A percentile compares a stretch with the other conserved stretches of the same genome.
phyloP scores from a whole-genome alignment of 106 monocot genomes.

The Dendrobium officinale region DNA sequence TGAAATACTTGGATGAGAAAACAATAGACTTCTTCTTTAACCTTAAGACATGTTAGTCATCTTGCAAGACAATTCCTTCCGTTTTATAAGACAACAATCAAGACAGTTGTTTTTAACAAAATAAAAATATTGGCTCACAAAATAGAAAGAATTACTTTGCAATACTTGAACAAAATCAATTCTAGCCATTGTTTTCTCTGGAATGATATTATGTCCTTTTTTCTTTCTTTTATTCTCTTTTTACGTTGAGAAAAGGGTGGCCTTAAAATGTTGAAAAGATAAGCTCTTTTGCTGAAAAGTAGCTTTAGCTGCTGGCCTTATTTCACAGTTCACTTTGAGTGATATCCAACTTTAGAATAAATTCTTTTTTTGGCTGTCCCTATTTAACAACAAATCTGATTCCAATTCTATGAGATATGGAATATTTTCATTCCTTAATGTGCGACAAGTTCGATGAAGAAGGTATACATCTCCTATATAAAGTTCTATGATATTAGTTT shows the following conservation, averaged over 20 bases:
- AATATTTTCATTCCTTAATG: neutral
- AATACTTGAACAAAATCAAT: neutral
- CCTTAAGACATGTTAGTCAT: neutral
- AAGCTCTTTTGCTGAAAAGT: neutral
- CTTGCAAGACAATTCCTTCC: neutral
- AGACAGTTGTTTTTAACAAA: neutral
- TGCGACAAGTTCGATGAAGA: neutral
- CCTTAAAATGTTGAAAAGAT: neutral
- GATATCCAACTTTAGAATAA: neutral
- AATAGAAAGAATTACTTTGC: neutral
- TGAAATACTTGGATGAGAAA: neutral
- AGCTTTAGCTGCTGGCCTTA: neutral
- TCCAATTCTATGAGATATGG: neutral
- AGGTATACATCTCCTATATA: neutral
- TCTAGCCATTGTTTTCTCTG: neutral
- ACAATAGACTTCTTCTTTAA: no score
- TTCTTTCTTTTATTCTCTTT: neutral
- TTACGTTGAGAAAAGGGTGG: neutral
- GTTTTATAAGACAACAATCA: neutral
- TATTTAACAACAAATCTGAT: neutral
- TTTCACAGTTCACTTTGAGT: neutral
- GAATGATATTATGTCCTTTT: neutral
- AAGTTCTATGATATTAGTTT: neutral
- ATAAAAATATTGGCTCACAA: neutral
- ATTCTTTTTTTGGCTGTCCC: neutral